Percentiles rank a stretch among this genome's conserved stretches.
These are phyloP conservation scores for Saitoella complicata DNA, from an alignment of 805 yeast species.

Conservation along the genomic window DNA sequence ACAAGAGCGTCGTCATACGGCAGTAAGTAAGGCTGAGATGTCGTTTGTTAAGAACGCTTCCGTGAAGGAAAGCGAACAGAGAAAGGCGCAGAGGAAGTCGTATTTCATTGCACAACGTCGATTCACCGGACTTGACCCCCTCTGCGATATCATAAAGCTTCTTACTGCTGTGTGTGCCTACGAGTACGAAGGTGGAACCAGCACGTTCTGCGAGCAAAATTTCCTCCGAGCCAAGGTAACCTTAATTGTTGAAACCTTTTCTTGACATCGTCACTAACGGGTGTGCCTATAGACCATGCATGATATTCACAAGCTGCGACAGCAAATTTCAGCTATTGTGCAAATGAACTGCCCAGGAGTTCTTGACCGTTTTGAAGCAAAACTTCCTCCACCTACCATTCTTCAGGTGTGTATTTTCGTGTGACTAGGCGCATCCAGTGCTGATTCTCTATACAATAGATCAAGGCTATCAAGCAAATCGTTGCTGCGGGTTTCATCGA, in stretches of 20 bases:
- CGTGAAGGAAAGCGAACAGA: constrained; percentile 17
- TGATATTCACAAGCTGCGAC: constrained; percentile 66
- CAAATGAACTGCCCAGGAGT: constrained; percentile 29
- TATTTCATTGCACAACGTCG: constrained; percentile 42
- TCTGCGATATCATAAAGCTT: constrained; percentile 58
- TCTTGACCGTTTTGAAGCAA: constrained; percentile 4
- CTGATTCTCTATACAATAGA: constrained; percentile 53
- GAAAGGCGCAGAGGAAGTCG: constrained; percentile 26
- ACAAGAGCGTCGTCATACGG: constrained; percentile 19
- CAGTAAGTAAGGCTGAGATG: constrained; percentile 22
- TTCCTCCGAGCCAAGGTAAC: constrained; percentile 54
- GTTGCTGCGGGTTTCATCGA: constrained; percentile 85
- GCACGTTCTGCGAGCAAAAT: constrained; percentile 37
- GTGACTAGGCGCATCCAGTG: constrained; percentile 14
- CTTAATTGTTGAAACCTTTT: neutral
- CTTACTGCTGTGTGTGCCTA: constrained; percentile 76
- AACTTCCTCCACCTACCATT: constrained; percentile 18
- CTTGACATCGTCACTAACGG: neutral
- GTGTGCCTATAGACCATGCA: constrained; percentile 32
- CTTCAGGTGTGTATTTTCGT: constrained; percentile 23
- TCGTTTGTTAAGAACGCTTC: constrained; percentile 3
- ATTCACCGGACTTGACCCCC: constrained; percentile 47
- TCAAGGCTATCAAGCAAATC: constrained; percentile 76
- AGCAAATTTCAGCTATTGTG: constrained; percentile 64
- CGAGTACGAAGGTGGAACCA: constrained; percentile 47